phyloP scores from a whole-genome alignment of 2,329 filamentous ascomycete species.

The Aspergillus nomiae region DNA sequence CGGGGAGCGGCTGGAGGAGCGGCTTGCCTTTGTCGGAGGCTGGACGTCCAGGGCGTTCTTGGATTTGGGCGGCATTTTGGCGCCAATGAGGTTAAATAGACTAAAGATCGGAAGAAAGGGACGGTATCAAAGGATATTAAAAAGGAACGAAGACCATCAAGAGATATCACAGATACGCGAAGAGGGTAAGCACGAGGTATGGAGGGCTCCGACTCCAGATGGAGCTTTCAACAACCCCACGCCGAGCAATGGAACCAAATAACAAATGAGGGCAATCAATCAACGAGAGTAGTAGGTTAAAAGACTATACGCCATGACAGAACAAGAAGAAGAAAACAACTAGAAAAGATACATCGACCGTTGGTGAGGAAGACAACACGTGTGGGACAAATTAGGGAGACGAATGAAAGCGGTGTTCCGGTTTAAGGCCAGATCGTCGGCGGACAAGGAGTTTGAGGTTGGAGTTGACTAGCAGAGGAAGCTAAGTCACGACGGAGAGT shows the following conservation, averaged over 20 bases:
- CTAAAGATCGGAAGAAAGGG: constrained; percentile 18
- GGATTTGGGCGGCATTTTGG: constrained; percentile 32
- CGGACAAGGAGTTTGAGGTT: constrained; percentile 6
- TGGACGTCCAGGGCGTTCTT: constrained; percentile 41
- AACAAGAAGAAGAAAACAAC: constrained; percentile 22
- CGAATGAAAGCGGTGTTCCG: constrained; percentile 31
- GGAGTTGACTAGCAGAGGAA: background rate
- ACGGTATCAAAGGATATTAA: constrained; percentile 10
- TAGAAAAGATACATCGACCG: constrained; percentile 17
- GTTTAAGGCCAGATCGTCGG: constrained; percentile 41
- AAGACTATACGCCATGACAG: constrained; percentile 38
- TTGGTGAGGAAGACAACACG: constrained; percentile 22
- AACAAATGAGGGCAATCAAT: constrained; percentile 21
- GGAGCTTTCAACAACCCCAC: constrained; percentile 17
- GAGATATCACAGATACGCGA: constrained; percentile 10
- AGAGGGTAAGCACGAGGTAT: constrained; percentile 11
- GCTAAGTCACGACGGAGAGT: background rate
- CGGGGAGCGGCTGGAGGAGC: constrained; percentile 44
- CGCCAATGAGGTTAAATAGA: constrained; percentile 11
- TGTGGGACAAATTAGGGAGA: constrained; percentile 31
- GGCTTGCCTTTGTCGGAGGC: constrained; percentile 34
- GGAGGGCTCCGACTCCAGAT: constrained; percentile 21
- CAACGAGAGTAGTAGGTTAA: constrained; percentile 41
- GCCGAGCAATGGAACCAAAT: constrained; percentile 6
- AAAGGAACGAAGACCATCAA: constrained; percentile 13